These are phyloP conservation scores for Nicotiana obtusifolia DNA, from an alignment of 257 asterid genomes.

Conservation along the genomic window DNA sequence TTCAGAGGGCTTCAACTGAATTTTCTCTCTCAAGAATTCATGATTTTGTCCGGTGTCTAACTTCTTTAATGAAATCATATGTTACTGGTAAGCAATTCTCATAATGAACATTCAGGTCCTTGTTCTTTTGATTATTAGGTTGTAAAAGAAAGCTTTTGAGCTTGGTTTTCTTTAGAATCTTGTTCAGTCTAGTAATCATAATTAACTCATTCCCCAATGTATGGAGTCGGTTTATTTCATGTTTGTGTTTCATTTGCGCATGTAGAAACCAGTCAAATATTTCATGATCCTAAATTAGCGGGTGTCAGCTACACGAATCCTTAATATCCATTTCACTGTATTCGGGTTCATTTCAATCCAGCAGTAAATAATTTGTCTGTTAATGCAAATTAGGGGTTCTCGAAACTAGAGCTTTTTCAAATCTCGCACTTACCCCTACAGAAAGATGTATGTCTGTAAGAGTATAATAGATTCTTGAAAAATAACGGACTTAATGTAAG, in stretches of 20 bases:
- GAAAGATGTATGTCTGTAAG: not conserved
- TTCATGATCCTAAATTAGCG: not conserved
- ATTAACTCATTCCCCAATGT: not conserved
- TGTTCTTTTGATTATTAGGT: not conserved
- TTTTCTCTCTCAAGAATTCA: constrained; percentile 45
- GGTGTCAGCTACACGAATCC: not conserved
- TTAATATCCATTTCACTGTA: not conserved
- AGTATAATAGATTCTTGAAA: not conserved
- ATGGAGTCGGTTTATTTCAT: not conserved
- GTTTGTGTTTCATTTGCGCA: not conserved
- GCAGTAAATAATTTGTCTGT: not conserved
- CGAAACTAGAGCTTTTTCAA: not conserved
- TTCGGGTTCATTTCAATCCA: not conserved
- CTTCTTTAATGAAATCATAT: constrained; percentile 40
- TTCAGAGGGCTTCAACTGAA: constrained; percentile 72
- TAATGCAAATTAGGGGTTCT: not conserved
- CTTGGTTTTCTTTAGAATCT: not conserved
- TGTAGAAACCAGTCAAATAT: not conserved
- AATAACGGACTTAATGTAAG: not conserved
- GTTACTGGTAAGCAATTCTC: constrained; percentile 44
- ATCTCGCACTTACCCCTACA: not conserved
- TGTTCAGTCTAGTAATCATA: not conserved
- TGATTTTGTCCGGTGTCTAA: constrained; percentile 54
- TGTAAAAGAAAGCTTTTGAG: not conserved
- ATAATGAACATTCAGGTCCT: not conserved